Conservation (phyloP, 345 rosid species). For the Eucalyptus sp. region DNA sequence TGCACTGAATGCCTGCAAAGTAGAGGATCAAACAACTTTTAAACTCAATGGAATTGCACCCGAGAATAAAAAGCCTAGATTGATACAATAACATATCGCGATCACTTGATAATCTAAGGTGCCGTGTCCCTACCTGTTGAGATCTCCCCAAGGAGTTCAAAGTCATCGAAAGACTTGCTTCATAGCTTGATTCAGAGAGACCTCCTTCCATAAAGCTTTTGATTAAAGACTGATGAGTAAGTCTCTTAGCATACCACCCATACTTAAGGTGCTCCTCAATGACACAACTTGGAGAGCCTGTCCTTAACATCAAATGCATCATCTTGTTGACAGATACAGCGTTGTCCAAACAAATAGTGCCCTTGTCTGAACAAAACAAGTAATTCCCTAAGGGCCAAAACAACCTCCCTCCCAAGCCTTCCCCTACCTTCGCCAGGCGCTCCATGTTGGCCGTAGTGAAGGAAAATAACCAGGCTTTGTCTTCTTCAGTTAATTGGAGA, state of each 20-base stretch:
- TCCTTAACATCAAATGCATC: neutral
- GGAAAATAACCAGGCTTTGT: neutral
- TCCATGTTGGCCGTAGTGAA: neutral
- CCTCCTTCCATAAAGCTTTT: neutral
- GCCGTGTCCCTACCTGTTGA: constrained; percentile 10
- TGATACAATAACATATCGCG: neutral
- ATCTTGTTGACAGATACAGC: constrained; percentile 29
- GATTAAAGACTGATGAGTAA: neutral
- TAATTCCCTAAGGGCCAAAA: constrained; percentile 76
- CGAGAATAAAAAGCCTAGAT: neutral
- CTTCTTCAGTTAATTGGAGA: neutral
- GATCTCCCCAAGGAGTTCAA: constrained; percentile 47
- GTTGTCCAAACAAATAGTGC: constrained; percentile 65
- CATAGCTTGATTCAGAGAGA: constrained; percentile 22
- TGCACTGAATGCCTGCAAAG: neutral
- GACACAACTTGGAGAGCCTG: neutral
- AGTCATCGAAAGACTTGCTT: constrained; percentile 59
- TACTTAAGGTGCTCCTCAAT: neutral
- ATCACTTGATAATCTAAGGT: neutral
- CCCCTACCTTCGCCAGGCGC: neutral
- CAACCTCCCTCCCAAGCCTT: neutral
- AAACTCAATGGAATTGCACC: neutral
- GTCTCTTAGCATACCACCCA: neutral
- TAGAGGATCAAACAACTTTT: neutral
- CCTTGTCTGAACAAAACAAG: constrained; percentile 53